phyloP scores from a whole-genome alignment of 345 rosid genomes.

The Eucalyptus rudis region DNA sequence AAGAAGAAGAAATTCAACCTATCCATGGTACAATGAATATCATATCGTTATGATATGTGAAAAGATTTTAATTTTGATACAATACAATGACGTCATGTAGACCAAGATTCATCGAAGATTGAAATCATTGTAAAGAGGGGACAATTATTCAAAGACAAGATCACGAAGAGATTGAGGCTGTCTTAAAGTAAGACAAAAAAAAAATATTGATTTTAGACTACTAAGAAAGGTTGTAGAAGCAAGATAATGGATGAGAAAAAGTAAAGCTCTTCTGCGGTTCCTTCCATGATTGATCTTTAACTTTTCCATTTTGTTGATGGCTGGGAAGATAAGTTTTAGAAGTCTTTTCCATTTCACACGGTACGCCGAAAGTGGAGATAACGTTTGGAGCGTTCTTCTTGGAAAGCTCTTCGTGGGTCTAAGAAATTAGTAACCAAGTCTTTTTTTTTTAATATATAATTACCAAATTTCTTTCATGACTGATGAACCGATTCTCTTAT shows the following conservation, averaged over 20 bases:
- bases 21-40: too few relatives aligned
- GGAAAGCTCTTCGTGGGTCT: neutral
- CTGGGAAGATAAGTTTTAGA: neutral
- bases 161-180: neutral
- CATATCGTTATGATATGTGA: too few relatives aligned
- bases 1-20: neutral
- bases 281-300: neutral
- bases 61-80: too few relatives aligned
- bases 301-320: neutral
- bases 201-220: too few relatives aligned
- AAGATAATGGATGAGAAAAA: too few relatives aligned
- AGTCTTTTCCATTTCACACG: neutral
- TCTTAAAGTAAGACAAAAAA: neutral
- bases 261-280: neutral
- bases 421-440: neutral
- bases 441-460: too few relatives aligned
- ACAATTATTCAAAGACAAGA: neutral
- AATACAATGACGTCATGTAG: too few relatives aligned
- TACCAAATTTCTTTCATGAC: neutral
- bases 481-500: neutral
- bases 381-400: neutral
- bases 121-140: too few relatives aligned
- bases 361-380: neutral
- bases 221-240: neutral
- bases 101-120: too few relatives aligned